Percentiles rank a stretch among this genome's conserved stretches.
Conservation (phyloP, 257 asterid species). For the Solanum medicagineum region DNA sequence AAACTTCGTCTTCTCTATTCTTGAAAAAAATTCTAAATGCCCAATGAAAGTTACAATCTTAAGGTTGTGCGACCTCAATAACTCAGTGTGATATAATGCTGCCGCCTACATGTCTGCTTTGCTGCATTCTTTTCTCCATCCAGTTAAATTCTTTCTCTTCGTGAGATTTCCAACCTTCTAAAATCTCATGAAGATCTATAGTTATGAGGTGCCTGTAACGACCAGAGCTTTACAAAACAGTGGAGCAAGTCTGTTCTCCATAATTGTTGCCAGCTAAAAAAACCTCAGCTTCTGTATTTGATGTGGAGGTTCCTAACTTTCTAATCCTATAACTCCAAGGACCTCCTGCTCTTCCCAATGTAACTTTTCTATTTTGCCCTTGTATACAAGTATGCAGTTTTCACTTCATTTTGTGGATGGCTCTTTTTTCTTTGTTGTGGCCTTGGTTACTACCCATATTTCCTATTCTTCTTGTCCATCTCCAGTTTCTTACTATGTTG, state of each 20-base stretch:
- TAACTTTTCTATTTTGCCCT: neutral
- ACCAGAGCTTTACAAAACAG: neutral
- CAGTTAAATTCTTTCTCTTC: neutral
- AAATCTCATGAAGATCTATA: neutral
- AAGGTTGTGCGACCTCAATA: neutral
- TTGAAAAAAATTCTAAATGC: neutral
- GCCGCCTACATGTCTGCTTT: neutral
- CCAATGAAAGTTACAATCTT: neutral
- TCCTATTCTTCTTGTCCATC: neutral
- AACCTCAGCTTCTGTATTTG: neutral
- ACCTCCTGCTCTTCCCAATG: neutral
- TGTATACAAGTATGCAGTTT: neutral
- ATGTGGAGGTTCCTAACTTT: neutral
- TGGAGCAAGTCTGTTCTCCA: neutral
- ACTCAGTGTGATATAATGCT: neutral
- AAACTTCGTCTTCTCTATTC: neutral
- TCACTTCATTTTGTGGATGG: neutral
- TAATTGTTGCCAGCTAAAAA: neutral
- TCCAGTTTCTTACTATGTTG: neutral
- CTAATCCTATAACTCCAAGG: neutral
- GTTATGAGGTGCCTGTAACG: neutral
- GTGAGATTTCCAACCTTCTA: neutral
- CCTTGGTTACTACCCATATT: neutral
- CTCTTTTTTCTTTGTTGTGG: neutral
- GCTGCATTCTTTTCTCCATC: neutral